phyloP scores from a whole-genome alignment of 1,284 basidiomycete species.

The Phlebopus sp. region DNA sequence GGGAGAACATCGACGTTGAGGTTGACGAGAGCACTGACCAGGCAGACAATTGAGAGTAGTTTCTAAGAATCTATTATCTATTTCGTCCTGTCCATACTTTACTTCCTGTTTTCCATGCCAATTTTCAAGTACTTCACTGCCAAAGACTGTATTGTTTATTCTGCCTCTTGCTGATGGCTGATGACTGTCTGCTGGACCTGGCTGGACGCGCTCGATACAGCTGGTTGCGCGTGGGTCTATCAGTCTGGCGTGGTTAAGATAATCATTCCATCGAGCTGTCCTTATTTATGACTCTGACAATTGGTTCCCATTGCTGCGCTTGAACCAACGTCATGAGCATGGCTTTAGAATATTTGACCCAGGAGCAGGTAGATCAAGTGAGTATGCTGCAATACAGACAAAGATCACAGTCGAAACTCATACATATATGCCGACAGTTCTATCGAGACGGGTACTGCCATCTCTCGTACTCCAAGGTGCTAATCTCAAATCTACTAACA shows the following conservation, averaged over 20 bases:
- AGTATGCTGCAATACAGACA: constrained; percentile 1
- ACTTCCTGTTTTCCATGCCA: background rate
- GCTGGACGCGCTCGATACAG: too few species aligned
- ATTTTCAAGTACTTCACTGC: background rate
- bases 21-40: constrained; percentile 29
- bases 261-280: too few species aligned
- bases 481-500: too few species aligned
- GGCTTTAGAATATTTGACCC: constrained; percentile 34
- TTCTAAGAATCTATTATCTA: background rate
- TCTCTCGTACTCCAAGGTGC: background rate
- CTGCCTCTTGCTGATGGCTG: too few species aligned
- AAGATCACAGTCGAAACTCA: background rate
- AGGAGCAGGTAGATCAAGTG: constrained; percentile 42
- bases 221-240: too few species aligned
- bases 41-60: constrained; percentile 20
- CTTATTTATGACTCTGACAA: too few species aligned
- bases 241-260: too few species aligned
- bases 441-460: constrained; percentile 25
- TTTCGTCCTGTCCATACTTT: background rate
- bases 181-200: too few species aligned
- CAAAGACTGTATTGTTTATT: too few species aligned
- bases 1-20: constrained; percentile 51
- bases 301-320: too few species aligned
- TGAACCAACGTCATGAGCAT: background rate
- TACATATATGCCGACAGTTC: constrained; percentile 8